phyloP scores from a whole-genome alignment of 306 rosid genomes.

The Medicago ruthenica region DNA sequence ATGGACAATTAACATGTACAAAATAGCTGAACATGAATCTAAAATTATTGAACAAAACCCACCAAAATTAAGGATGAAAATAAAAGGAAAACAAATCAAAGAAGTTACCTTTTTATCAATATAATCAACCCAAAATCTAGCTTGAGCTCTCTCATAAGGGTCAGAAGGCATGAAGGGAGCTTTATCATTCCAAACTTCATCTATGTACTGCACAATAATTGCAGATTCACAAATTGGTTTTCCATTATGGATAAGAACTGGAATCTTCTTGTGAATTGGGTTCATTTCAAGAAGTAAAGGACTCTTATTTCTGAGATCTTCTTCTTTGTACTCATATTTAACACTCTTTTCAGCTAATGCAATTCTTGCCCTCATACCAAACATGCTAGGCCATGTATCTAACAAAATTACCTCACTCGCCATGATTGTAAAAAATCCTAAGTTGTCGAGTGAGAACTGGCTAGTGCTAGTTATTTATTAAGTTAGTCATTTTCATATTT shows the following conservation, averaged over 20 bases:
- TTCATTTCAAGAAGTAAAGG: constrained; percentile 53
- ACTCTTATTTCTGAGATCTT: constrained; percentile 40
- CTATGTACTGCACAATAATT: constrained; percentile 52
- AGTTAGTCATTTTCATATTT: too few species aligned
- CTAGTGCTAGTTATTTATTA: not conserved
- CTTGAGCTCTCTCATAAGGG: constrained; percentile 45
- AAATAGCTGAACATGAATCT: not conserved
- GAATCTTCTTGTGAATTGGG: constrained; percentile 53
- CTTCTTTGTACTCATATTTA: constrained; percentile 46
- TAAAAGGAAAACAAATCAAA: not conserved
- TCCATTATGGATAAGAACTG: constrained; percentile 57
- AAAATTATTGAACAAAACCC: not conserved
- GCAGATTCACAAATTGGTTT: constrained; percentile 53
- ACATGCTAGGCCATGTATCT: constrained; percentile 44
- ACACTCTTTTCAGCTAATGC: constrained; percentile 52
- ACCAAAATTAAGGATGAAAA: not conserved
- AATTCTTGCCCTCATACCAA: constrained; percentile 49
- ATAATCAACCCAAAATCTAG: constrained; percentile 51
- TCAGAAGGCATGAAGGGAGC: constrained; percentile 41
- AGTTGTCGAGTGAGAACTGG: not conserved
- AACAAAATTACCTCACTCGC: constrained; percentile 49
- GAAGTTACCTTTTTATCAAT: constrained; percentile 48
- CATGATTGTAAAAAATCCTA: constrained; percentile 5
- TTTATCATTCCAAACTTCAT: constrained; percentile 47
- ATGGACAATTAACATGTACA: not conserved